Percentiles rank a stretch among this genome's conserved stretches.
These are phyloP conservation scores for Borovskyia barvae DNA, from an alignment of 208 protist genomes.

Conservation along the genomic window DNA sequence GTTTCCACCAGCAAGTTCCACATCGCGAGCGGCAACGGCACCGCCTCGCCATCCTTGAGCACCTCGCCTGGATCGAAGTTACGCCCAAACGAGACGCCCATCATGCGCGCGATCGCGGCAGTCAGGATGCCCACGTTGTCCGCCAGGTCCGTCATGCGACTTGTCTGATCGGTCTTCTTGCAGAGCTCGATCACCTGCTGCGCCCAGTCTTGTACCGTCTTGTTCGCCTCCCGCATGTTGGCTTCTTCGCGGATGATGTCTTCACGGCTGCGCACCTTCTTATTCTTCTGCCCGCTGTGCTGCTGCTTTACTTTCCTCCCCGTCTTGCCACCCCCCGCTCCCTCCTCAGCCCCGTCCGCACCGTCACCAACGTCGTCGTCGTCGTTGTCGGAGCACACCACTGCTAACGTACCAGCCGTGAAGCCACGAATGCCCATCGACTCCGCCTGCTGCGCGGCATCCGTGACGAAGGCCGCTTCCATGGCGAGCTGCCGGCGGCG, in stretches of 20 bases:
- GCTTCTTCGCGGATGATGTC: slow-evolving; percentile 77
- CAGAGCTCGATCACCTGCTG: slow-evolving; percentile 54
- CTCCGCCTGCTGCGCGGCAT: slow-evolving; percentile 78
- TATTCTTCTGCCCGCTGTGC: slow-evolving; percentile 71
- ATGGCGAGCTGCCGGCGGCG: slow-evolving; percentile 41
- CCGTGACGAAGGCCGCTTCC: slow-evolving; percentile 68
- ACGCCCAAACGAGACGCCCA: slow-evolving; percentile 32
- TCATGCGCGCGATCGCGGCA: slow-evolving; percentile 36
- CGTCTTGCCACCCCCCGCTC: slow-evolving; percentile 13
- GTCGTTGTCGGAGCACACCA: slow-evolving; percentile 65
- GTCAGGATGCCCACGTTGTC: slow-evolving; percentile 31
- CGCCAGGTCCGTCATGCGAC: slow-evolving; percentile 30
- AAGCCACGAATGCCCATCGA: slow-evolving; percentile 86
- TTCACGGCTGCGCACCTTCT: slow-evolving; percentile 70
- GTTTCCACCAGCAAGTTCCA: slow-evolving; percentile 73
- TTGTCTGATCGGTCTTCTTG: slow-evolving; percentile 42
- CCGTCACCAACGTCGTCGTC: slow-evolving; percentile 28
- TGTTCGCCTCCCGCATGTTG: slow-evolving; percentile 58
- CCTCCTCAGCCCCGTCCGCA: slow-evolving; percentile 18
- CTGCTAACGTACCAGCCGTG: slow-evolving; percentile 50
- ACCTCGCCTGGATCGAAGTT: slow-evolving; percentile 68
- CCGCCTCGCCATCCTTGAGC: slow-evolving; percentile 19
- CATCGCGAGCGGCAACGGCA: slow-evolving; percentile 60
- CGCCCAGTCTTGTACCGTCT: slow-evolving; percentile 37
- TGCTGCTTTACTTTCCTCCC: slow-evolving; percentile 44